Base-by-base conservation (phyloP, 495 filamentous ascomycete species). In the Aspergillus baeticus region DNA sequence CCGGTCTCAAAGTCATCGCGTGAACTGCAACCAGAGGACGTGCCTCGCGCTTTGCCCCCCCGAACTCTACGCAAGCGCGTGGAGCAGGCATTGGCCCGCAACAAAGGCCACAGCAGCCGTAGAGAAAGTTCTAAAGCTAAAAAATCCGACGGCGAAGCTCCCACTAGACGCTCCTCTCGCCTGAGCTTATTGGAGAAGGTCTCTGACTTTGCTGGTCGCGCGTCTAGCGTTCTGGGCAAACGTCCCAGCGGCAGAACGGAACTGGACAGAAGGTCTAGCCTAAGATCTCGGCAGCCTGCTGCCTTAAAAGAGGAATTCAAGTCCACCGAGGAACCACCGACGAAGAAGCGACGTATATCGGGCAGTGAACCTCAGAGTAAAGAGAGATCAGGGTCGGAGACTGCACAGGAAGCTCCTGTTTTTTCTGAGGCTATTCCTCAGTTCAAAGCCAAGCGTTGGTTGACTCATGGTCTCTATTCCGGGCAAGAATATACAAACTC, bases 391-490 rank as follows among this genome's bases (percentile, higher is more conserved):
- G 61, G 75, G 47, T 63, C 71, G 62, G 60, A 62, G 10, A 55
- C 63, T 34, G 61, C 59, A 5, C 65, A 73, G 35, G 70, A 76
- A 26, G 74, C 74, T 46, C 63, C 73, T n/a, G 60, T 62, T 2
- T 38, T 61, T 11, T 54, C 66, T 1, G 79, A 73, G 47, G 45
- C 69, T 22, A 72, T 81, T 44, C 69, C 74, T 5, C 70, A 69
- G 23, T 65, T 63, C 43, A 76, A 63, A 56, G 62, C 64, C 35
- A 95, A 92, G 77, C 78, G 83, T 35, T 97, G 89, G 86, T 66
- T 92, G 46, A 73, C 79, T 51, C 87, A 91, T 63, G 93, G 93
- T 2, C 71, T 98, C n/a, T 98, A 95, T 64, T 83, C 90, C 4
- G 94, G 93, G 15, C 94, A 97, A 64, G 81, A 89, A 31, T 80